Evolutionary conservation across 768 basidiomycete species (phyloP).

Genomic region (Porpolomopsis calyptriformis): DNA sequence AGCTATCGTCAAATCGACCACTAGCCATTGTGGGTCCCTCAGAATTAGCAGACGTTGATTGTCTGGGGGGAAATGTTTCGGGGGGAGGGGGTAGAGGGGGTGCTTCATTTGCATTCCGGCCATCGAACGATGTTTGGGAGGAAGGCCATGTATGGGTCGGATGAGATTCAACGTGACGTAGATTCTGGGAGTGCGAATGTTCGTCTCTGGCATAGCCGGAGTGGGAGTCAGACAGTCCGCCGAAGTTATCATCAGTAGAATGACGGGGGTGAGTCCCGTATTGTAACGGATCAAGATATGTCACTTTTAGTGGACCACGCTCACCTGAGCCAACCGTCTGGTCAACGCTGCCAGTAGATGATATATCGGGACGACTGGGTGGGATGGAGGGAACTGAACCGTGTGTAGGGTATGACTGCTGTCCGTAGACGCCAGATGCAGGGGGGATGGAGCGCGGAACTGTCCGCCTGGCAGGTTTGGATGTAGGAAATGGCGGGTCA

Average conservation of each 20-base stretch:
- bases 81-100: not conserved
- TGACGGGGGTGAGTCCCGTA: too few species aligned
- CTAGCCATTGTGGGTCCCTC: not conserved
- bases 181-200: not conserved
- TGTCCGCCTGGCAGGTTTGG: slow-evolving; percentile 28
- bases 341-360: not conserved
- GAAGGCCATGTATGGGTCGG: not conserved
- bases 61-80: not conserved
- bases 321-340: not conserved
- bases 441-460: slow-evolving; percentile 19
- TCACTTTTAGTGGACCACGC: not conserved
- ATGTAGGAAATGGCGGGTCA: slow-evolving; percentile 61
- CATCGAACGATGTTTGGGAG: not conserved
- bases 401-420: slow-evolving; percentile 4
- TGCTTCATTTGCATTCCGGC: not conserved
- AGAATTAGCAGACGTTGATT: not conserved
- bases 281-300: not conserved
- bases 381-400: not conserved
- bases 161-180: not conserved
- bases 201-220: not conserved
- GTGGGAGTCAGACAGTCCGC: not conserved
- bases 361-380: not conserved
- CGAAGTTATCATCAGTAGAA: not conserved
- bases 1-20: not conserved
- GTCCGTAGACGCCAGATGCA: slow-evolving; percentile 13